A percentile compares a stretch with the other conserved stretches of the same genome.
phyloP scores from a whole-genome alignment of 2,329 filamentous ascomycete species.

The Lecanoromycetidae sp. region DNA sequence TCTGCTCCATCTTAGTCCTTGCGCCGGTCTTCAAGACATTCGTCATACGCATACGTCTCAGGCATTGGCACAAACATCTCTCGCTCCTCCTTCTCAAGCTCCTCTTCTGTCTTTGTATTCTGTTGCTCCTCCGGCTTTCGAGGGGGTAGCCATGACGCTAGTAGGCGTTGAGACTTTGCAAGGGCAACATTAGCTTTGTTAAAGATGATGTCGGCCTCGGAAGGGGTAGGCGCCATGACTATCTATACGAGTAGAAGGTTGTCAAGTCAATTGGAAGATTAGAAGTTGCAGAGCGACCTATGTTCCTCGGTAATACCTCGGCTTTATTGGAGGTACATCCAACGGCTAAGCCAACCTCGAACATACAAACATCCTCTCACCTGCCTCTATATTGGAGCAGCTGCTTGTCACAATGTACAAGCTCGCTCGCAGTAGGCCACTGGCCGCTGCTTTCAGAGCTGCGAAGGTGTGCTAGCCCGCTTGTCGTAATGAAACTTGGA shows the following conservation, averaged over 20 bases:
- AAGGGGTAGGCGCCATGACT: not conserved
- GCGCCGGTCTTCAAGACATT: not conserved
- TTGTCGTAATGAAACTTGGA: conserved; percentile 8
- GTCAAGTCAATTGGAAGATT: not conserved
- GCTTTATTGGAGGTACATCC: not conserved
- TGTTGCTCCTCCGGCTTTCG: conserved; percentile 29
- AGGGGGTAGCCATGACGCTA: conserved; percentile 46
- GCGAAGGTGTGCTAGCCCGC: conserved; percentile 50
- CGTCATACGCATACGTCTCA: conserved; percentile 34
- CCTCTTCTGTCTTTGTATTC: conserved; percentile 31
- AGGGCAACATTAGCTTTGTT: conserved; percentile 43
- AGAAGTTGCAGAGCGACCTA: not conserved
- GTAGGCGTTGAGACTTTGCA: conserved; percentile 41
- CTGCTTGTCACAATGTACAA: conserved; percentile 62
- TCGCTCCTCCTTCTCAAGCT: conserved; percentile 41
- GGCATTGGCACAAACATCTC: conserved; percentile 42
- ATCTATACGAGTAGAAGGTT: not conserved
- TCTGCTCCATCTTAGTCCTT: conserved; percentile 22
- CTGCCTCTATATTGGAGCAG: no score
- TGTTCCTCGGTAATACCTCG: not conserved
- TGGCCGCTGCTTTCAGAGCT: conserved; percentile 68
- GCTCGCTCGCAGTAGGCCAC: conserved; percentile 67
- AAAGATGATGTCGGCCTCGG: conserved; percentile 42
- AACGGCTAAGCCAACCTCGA: conserved; percentile 1
- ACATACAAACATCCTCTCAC: not conserved